Base-by-base conservation (phyloP, 1,139 yeast species). In the Lodderomyces parapsilosis region DNA sequence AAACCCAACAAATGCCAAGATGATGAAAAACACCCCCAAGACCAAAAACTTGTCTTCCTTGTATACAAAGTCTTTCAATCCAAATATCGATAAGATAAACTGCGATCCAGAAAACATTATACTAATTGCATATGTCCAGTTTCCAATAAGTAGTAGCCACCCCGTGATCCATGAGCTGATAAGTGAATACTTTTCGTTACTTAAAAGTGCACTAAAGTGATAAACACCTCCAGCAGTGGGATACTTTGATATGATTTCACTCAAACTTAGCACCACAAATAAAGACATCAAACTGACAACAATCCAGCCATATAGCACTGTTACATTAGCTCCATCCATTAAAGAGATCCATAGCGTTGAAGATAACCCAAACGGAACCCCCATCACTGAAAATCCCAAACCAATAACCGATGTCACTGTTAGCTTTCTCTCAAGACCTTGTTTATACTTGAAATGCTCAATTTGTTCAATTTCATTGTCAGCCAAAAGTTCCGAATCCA, bases 151-250 rank as follows among this genome's bases (percentile, higher is more conserved):
- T 42, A 84, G 65, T 49, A 81, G 75, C 86, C 91, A 86, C 0
- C 93, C 93, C 0, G 88, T 83, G 54, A 76, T 78, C 90, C 91
- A 85, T 5, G 88, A 81, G 43, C 81, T 67, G 3, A 76, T 59
- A 38, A 74, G 60, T 6, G 86, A 75, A 48, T 79, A 78, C 41
- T 68, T 68, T 5, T 78, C 78, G 44, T 76, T 76, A 30, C 89
- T 81, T 37, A 86, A 62, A 45, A 85, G 77, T 6, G 88, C 86
- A 55, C 88, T 81, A 60, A 84, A 84, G 49, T 85, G 91, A 56
- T 85, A 86, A 1, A 85, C 82, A 14, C 85, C 85, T 23, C 85
- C 85, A 2, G 88, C 85, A 23, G 86, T 80, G 0, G 93, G 93
- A 52, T 81, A 85, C 53, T 83, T 85, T 4, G 88, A 81, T 1